Evolutionary conservation across 164 flowering plant species (phyloP).

Genomic region (Piper longum): DNA sequence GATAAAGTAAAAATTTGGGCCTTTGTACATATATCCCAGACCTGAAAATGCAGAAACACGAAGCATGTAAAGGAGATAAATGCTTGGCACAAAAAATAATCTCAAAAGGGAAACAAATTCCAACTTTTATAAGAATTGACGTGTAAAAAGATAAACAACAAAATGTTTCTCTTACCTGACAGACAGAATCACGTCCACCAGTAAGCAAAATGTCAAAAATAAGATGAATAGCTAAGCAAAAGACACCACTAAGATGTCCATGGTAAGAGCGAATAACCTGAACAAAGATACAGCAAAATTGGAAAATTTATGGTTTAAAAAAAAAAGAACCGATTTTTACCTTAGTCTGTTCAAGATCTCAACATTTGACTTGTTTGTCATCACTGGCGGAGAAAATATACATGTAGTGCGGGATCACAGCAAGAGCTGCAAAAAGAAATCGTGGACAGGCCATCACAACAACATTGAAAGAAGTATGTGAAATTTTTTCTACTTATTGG

Average conservation of each 20-base stretch:
- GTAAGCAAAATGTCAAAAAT: slow-evolving; percentile 83
- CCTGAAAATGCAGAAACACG: slow-evolving; percentile 30
- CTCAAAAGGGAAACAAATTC: background rate
- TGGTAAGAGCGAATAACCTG: slow-evolving; percentile 95
- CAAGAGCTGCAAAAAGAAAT: slow-evolving; percentile 55
- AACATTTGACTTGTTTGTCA: slow-evolving; percentile 97
- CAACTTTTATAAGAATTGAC: background rate
- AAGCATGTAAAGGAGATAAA: background rate
- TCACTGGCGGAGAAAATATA: slow-evolving; percentile 99
- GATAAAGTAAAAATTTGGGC: slow-evolving; percentile 78
- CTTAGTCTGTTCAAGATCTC: slow-evolving; percentile 99
- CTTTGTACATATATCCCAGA: slow-evolving; percentile 94
- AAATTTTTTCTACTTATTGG: background rate
- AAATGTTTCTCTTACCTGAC: slow-evolving; percentile 48
- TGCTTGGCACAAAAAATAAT: background rate
- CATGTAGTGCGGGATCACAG: slow-evolving; percentile 69
- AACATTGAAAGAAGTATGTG: background rate
- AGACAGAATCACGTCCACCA: slow-evolving; percentile 99
- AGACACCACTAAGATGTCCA: slow-evolving; percentile 98
- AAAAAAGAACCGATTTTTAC: slow-evolving; percentile 16
- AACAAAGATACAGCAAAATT: background rate
- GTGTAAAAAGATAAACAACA: too few species aligned
- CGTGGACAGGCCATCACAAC: background rate
- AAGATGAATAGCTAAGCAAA: slow-evolving; percentile 96
- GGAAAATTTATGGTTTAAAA: background rate